These are phyloP conservation scores for Aphelidium insulamus DNA, from an alignment of 371 early-diverging fungal genomes.

Conservation along the genomic window DNA sequence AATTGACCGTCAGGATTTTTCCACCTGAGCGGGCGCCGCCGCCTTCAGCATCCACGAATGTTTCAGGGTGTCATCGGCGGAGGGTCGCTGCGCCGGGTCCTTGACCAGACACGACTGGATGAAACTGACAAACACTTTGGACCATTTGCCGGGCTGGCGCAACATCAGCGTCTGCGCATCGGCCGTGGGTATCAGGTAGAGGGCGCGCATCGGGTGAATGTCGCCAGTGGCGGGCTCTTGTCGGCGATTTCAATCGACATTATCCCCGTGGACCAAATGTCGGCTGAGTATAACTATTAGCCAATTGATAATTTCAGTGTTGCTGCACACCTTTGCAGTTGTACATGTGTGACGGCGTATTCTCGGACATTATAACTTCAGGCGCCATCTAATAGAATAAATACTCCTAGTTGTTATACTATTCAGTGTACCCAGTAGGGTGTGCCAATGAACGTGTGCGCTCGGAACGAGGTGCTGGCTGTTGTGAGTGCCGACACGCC, in stretches of 20 bases:
- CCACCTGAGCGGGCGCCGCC: too few relatives aligned
- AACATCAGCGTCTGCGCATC: constrained; percentile 11
- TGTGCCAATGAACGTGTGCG: constrained; percentile 28
- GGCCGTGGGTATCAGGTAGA: constrained; percentile 22
- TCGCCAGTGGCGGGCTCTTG: constrained; percentile 30
- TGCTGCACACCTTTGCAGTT: constrained; percentile 17
- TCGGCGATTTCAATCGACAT: constrained; percentile 34
- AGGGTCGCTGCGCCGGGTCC: constrained; percentile 18
- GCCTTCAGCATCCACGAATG: constrained; percentile 24
- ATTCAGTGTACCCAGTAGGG: constrained; percentile 43
- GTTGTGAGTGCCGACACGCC: too few relatives aligned
- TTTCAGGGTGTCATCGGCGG: constrained; percentile 18
- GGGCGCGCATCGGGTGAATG: constrained; percentile 31
- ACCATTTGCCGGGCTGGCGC: constrained; percentile 26
- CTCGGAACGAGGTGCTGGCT: too few relatives aligned
- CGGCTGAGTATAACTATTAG: too few relatives aligned
- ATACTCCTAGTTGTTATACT: too few relatives aligned
- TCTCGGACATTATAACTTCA: too few relatives aligned
- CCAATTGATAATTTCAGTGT: constrained; percentile 17
- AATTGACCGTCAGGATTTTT: too few relatives aligned
- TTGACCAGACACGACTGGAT: constrained; percentile 17
- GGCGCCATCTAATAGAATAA: too few relatives aligned
- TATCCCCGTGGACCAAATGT: constrained; percentile 34
- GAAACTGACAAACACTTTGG: constrained; percentile 22
- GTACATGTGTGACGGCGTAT: constrained; percentile 25